Evolutionary conservation across 2,329 filamentous ascomycete genomes (phyloP).

Genomic region (Ascochyta clinopodiicola): DNA sequence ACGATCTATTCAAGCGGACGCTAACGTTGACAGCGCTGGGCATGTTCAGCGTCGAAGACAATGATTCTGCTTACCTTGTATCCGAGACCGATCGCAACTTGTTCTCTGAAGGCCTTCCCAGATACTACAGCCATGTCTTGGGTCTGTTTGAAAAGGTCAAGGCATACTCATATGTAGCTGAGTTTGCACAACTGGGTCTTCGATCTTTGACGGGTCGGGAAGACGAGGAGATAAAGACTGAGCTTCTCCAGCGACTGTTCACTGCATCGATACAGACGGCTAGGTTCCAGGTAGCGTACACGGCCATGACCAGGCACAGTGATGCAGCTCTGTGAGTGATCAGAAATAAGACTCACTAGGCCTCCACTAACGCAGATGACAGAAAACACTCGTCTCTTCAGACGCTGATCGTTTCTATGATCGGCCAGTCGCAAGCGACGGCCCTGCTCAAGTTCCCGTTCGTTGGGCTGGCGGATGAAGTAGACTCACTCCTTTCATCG

Average conservation of each 20-base stretch:
- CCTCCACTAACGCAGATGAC: slow-evolving; percentile 20
- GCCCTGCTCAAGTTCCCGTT: slow-evolving; percentile 76
- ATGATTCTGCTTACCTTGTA: slow-evolving; percentile 64
- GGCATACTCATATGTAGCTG: slow-evolving; percentile 79
- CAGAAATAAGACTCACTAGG: no score
- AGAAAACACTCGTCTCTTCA: slow-evolving; percentile 72
- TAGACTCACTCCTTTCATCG: slow-evolving; percentile 78
- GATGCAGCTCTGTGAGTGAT: slow-evolving; percentile 66
- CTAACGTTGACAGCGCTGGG: slow-evolving; percentile 41
- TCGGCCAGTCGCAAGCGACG: slow-evolving; percentile 42
- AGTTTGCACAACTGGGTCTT: slow-evolving; percentile 79
- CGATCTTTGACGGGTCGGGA: slow-evolving; percentile 35
- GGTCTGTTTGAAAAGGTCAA: slow-evolving; percentile 80
- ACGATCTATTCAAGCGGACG: neutral
- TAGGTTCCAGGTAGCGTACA: slow-evolving; percentile 83
- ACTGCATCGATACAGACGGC: slow-evolving; percentile 79
- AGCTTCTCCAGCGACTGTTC: slow-evolving; percentile 82
- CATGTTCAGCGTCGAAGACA: slow-evolving; percentile 45
- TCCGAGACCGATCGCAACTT: slow-evolving; percentile 73
- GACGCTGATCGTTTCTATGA: slow-evolving; percentile 62
- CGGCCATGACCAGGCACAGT: slow-evolving; percentile 74
- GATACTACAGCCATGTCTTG: slow-evolving; percentile 87
- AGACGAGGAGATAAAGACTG: slow-evolving; percentile 43
- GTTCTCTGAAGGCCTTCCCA: slow-evolving; percentile 75
- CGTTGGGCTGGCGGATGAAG: slow-evolving; percentile 74